These are phyloP conservation scores for Chrysoporthe deuterocubensis DNA, from an alignment of 2,329 filamentous ascomycete species.

Conservation along the genomic window DNA sequence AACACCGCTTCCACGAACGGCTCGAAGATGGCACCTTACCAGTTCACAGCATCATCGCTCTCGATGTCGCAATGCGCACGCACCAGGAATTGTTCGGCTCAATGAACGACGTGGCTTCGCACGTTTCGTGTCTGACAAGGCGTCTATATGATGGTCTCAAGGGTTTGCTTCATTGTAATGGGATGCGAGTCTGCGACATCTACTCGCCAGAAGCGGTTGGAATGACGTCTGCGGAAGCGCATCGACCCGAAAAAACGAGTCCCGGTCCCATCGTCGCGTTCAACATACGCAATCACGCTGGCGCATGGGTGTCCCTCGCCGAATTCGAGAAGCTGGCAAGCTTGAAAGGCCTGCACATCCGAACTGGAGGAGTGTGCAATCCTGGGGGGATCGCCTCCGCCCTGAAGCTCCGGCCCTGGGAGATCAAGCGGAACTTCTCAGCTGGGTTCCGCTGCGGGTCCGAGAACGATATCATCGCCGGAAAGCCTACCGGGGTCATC, in stretches of 20 bases:
- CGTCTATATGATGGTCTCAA: constrained; percentile 63
- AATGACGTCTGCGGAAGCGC: constrained; percentile 33
- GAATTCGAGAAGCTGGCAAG: constrained; percentile 88
- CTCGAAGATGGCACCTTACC: constrained; percentile 92
- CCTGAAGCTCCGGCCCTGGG: constrained; percentile 75
- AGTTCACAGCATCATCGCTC: constrained; percentile 85
- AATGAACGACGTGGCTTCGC: constrained; percentile 70
- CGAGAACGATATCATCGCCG: constrained; percentile 79
- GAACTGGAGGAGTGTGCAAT: constrained; percentile 90
- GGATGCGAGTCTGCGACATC: constrained; percentile 64
- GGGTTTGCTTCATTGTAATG: constrained; percentile 71
- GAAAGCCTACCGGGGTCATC: constrained; percentile 86
- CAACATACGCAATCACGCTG: constrained; percentile 72
- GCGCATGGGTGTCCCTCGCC: constrained; percentile 76
- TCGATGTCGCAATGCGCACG: constrained; percentile 73
- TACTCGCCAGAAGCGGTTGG: constrained; percentile 52
- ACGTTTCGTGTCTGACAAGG: constrained; percentile 69
- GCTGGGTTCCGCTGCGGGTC: constrained; percentile 83
- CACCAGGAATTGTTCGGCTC: constrained; percentile 73
- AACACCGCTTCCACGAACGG: constrained; percentile 72
- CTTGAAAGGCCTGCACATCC: constrained; percentile 78
- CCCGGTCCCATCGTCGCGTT: constrained; percentile 83
- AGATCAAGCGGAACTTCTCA: constrained; percentile 84
- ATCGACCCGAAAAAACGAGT: constrained; percentile 32
- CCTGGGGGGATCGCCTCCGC: constrained; percentile 81